These are phyloP conservation scores for Alternaria panax DNA, from an alignment of 2,329 filamentous ascomycete species.

Conservation along the genomic window DNA sequence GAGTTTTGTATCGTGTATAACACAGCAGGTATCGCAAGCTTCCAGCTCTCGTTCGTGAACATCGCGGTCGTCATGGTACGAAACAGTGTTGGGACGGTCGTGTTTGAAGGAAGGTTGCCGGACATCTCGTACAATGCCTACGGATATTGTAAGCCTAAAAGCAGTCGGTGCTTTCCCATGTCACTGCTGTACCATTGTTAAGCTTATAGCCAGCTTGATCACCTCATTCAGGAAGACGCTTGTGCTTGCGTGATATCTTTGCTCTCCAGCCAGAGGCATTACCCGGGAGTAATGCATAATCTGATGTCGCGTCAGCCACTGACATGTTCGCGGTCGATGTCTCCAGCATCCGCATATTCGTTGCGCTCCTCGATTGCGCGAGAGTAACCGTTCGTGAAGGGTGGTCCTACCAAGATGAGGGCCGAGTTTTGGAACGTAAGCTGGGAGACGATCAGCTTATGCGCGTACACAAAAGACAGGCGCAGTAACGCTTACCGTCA, in stretches of 20 bases:
- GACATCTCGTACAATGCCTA: slow-evolving; percentile 84
- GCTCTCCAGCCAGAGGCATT: slow-evolving; percentile 84
- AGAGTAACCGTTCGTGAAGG: slow-evolving; percentile 4
- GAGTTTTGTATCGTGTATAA: slow-evolving; percentile 93
- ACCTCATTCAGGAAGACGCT: slow-evolving; percentile 94
- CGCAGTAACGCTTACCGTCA: slow-evolving; percentile 60
- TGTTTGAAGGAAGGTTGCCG: slow-evolving; percentile 75
- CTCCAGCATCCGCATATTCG: not conserved
- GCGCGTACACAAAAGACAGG: not conserved
- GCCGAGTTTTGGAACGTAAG: slow-evolving; percentile 82
- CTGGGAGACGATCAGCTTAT: slow-evolving; percentile 55
- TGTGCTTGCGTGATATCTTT: slow-evolving; percentile 91
- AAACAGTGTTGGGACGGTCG: slow-evolving; percentile 80
- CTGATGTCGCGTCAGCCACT: slow-evolving; percentile 55
- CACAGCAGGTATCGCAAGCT: slow-evolving; percentile 84
- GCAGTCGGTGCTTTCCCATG: too few species aligned
- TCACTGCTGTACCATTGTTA: slow-evolving; percentile 66
- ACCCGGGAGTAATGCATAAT: slow-evolving; percentile 94
- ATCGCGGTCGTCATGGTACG: slow-evolving; percentile 80
- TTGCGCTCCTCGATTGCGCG: slow-evolving; percentile 1
- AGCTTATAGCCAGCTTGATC: slow-evolving; percentile 84
- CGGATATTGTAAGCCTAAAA: not conserved
- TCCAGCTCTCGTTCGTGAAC: slow-evolving; percentile 93
- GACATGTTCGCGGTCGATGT: not conserved
- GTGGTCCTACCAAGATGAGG: slow-evolving; percentile 69